Conservation (phyloP, 768 basidiomycete genomes). For the Lentinula sp. region DNA sequence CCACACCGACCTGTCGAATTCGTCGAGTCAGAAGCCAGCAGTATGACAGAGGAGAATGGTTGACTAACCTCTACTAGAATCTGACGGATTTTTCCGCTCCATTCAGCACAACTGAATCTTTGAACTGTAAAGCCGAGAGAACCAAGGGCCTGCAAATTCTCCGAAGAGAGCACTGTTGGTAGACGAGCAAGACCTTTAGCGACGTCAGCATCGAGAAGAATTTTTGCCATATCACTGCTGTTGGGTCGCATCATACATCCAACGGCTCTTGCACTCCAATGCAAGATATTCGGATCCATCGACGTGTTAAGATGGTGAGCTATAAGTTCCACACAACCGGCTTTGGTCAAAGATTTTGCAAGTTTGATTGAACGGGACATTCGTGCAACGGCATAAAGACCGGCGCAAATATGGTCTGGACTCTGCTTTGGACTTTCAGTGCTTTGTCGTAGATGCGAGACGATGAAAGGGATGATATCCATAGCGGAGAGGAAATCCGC, state of each 20-base stretch:
- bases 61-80: constrained; percentile 15
- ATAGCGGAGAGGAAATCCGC: constrained; percentile 15
- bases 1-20: constrained; percentile 13
- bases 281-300: constrained; percentile 14
- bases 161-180: constrained; percentile 17
- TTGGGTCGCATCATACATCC: constrained; percentile 22
- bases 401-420: constrained; percentile 16
- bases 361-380: constrained; percentile 20
- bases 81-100: constrained; percentile 18
- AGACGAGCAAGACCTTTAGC: constrained; percentile 18
- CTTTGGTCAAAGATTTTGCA: constrained; percentile 16
- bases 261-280: constrained; percentile 16
- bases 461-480: constrained; percentile 11
- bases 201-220: constrained; percentile 17
- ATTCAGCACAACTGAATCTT: constrained; percentile 20
- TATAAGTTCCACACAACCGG: constrained; percentile 15
- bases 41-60: background rate
- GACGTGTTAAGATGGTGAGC: constrained; percentile 13
- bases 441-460: constrained; percentile 14
- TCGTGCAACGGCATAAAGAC: constrained; percentile 17
- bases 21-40: background rate
- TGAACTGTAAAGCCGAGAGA: constrained; percentile 21
- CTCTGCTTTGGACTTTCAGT: constrained; percentile 5
- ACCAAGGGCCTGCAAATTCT: constrained; percentile 18
- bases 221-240: constrained; percentile 17